These are phyloP conservation scores for Yarrowia yakushimensis DNA, from an alignment of 805 yeast species.

Conservation along the genomic window DNA sequence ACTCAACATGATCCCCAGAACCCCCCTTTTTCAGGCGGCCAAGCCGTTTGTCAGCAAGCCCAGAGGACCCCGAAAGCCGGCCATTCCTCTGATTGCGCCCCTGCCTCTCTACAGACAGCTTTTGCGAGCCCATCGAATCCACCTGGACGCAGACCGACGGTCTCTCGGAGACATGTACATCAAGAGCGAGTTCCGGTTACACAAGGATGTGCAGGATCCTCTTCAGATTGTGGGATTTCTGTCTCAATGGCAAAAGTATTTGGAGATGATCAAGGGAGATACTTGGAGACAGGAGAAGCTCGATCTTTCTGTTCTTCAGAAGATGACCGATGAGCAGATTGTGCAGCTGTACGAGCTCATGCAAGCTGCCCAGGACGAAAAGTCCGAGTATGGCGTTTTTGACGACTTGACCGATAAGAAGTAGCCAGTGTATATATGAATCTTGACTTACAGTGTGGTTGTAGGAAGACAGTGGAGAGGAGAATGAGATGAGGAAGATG, in stretches of 20 bases:
- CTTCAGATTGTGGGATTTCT: conserved; percentile 90
- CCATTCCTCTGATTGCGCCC: conserved; percentile 63
- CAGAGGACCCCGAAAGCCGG: background rate
- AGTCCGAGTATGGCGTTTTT: conserved; percentile 38
- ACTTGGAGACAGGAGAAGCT: conserved; percentile 63
- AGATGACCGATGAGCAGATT: conserved; percentile 87
- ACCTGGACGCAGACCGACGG: conserved; percentile 64
- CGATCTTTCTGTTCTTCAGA: conserved; percentile 62
- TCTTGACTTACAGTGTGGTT: no score
- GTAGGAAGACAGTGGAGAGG: background rate
- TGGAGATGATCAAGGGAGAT: conserved; percentile 44
- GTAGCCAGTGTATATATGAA: background rate
- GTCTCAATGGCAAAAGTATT: conserved; percentile 77
- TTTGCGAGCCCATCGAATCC: conserved; percentile 68
- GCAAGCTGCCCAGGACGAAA: conserved; percentile 42
- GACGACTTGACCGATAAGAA: background rate
- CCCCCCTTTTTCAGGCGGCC: background rate
- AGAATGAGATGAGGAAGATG: no score
- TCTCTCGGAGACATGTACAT: conserved; percentile 87
- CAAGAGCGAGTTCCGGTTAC: conserved; percentile 83
- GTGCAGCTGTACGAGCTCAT: conserved; percentile 52
- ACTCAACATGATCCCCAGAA: background rate
- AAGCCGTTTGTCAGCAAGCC: conserved; percentile 2
- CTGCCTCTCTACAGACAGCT: conserved; percentile 72
- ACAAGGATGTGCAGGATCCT: conserved; percentile 78